Base-by-base conservation (phyloP, 805 yeast genomes). In the Debaryomyces prosopidis region DNA sequence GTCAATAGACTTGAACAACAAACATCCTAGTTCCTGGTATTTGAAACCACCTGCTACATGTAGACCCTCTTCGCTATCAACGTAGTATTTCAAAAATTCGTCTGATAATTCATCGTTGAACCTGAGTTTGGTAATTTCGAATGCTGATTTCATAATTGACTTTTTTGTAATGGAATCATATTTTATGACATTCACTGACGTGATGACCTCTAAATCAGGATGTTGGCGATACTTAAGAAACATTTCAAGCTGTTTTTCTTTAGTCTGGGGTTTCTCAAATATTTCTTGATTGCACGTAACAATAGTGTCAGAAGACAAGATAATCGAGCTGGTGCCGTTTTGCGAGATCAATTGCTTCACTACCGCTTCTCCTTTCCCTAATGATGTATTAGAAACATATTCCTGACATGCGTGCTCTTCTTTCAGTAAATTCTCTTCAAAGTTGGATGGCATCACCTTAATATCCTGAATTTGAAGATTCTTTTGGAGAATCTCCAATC, bases 41-140 rank as follows among this genome's bases (percentile, higher is more conserved):
- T 82, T 83, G 68, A 88, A 91, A 0, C 99, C 99, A 5, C 97
- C 99, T 2, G 98, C 96, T 1, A 88, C 97, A 39, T 77, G 76
- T 6, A 73, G 45, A 1, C 94, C 98, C 60, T 92, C 97, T 17
- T 77, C 84, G 2, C 83, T 68, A 2, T 74, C 75, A 9, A 87
- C 85, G 62, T 92, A 92, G 12, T 73, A 68, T 19, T 76, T 58
- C 3, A 92, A 57, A 33, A 84, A 70, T n/a, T 72, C 80, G 51
- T 80, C 81, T 1, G 82, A 73, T 11, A 82, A 64, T 1, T 58
- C 46, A 7, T 66, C 50, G 38, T 55, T 63, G 37, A 82, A 71
- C 45, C 80, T 84, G 5, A 78, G 75, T 11, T 64, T 71, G 8
- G 77, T 67, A 4, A 67, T 68, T n/a, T 68, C 71, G 14, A 55